Percentiles rank a stretch among this genome's conserved stretches.
Conservation (phyloP, 352 stramenopile genomes). For the Pythium dissimile region DNA sequence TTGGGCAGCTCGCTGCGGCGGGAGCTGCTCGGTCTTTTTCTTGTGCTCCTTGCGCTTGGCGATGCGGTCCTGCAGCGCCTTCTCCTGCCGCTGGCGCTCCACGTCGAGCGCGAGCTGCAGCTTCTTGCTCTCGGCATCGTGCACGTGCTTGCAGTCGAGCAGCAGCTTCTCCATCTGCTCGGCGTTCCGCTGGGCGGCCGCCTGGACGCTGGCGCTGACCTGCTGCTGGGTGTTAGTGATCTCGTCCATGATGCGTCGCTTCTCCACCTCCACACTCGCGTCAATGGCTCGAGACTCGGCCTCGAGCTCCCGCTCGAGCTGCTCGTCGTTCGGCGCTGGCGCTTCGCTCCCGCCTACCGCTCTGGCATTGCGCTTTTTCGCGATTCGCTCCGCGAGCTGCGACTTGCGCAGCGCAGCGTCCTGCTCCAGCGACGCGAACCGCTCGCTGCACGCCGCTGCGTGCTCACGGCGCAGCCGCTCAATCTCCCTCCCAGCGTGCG, state of each 20-base stretch:
- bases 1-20: conserved; percentile 1
- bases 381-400: conserved; percentile 28
- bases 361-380: conserved; percentile 18
- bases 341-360: background rate
- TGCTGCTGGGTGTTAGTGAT: conserved; percentile 9
- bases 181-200: conserved; percentile 23
- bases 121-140: conserved; percentile 28
- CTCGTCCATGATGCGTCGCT: conserved; percentile 20
- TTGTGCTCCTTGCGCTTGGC: conserved; percentile 46
- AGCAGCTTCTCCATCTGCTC: conserved; percentile 33
- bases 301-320: conserved; percentile 15
- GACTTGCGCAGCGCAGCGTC: conserved; percentile 27
- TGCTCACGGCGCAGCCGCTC: conserved; percentile 28
- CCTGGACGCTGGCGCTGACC: conserved; percentile 8
- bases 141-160: conserved; percentile 19
- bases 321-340: background rate
- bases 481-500: conserved; percentile 25
- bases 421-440: conserved; percentile 23
- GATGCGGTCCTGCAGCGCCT: conserved; percentile 48
- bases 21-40: conserved; percentile 4
- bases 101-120: conserved; percentile 27
- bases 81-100: conserved; percentile 50
- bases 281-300: conserved; percentile 25
- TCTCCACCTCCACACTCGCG: conserved; percentile 8
- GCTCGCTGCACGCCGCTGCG: conserved; percentile 21